A percentile compares a stretch with the other conserved stretches of the same genome.
Conservation (phyloP, 495 filamentous ascomycete genomes). For the Penicillium ochrochloron region DNA sequence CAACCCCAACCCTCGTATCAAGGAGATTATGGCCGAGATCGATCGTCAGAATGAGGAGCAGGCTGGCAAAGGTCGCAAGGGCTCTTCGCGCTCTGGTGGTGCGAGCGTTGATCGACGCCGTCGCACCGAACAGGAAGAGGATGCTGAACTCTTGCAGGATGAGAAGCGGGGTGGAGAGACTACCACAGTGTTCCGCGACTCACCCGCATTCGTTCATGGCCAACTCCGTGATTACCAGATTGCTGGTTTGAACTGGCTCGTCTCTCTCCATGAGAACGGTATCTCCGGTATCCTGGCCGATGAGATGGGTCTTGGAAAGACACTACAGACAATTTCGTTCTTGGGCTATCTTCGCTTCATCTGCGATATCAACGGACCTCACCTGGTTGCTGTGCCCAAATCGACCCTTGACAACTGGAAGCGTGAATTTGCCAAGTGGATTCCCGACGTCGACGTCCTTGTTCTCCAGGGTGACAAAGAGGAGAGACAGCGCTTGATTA, state of each 20-base stretch:
- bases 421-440: constrained; percentile 92
- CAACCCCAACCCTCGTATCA: constrained; percentile 89
- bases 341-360: constrained; percentile 92
- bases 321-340: constrained; percentile 88
- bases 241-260: constrained; percentile 95
- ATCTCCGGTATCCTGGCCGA: constrained; percentile 98
- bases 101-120: constrained; percentile 80
- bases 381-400: constrained; percentile 92
- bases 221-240: constrained; percentile 96
- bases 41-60: constrained; percentile 85
- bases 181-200: constrained; percentile 89
- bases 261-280: constrained; percentile 96
- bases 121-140: constrained; percentile 96
- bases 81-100: constrained; percentile 76
- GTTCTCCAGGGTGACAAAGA: constrained; percentile 97
- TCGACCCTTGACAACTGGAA: constrained; percentile 99
- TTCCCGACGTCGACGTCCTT: constrained; percentile 90
- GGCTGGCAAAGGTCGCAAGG: constrained; percentile 70
- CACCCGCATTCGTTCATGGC: constrained; percentile 83
- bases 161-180: constrained; percentile 85
- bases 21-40: constrained; percentile 90
- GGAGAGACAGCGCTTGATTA: constrained; percentile 84
- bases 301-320: constrained; percentile 97
- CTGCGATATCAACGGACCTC: constrained; percentile 86
- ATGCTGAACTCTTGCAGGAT: constrained; percentile 91